Base-by-base conservation (phyloP, 768 basidiomycete species). In the Russula sp. region DNA sequence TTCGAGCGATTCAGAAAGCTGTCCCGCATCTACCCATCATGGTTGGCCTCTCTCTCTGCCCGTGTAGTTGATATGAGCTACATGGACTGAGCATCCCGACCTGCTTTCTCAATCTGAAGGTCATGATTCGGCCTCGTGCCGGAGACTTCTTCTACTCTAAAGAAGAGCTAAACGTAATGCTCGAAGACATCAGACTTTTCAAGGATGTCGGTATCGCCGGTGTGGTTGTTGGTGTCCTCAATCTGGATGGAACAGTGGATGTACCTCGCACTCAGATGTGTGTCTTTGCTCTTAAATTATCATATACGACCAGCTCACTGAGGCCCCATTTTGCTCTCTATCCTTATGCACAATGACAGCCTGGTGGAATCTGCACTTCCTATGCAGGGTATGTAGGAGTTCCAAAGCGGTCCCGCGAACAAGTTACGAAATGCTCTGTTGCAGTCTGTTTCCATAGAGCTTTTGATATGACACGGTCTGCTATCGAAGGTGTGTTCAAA, bases 401-500 rank as follows among this genome's bases (percentile, higher is more conserved):
- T 38, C 18, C 41, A 16, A 56, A 22, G 2, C 13, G 1, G 8
- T 5, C 11, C 4, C 6, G 32, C 43, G 22, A 36, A 39, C 13
- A 25, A 11, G 46, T 22, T 22, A 56, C 14, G n/a, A 29, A 50
- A 13, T 20, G 18, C 11, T 9, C 41, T 25, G 18, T 16, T 39
- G 42, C 58, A 90, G 89, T 87, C 46, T 88, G 86, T 66, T 90
- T 90, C 70, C 88, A 90, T 69, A 77, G 88, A 58, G 89, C 88
- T 35, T 85, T 90, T 64, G 90, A 91, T 66, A 83, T 92, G 42
- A 32, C 51, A 11, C 39, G 80, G 79, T 41, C 58, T 18, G 58
- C 58, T 18, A 35, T 51, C 14, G 49, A 51, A 51, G 58, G 58
- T 59, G 9, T 29, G 57, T 50, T 50, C 16, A 32, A 9, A 8